Evolutionary conservation across 352 stramenopile species (phyloP).

Genomic region (Pythium scleroteichum): DNA sequence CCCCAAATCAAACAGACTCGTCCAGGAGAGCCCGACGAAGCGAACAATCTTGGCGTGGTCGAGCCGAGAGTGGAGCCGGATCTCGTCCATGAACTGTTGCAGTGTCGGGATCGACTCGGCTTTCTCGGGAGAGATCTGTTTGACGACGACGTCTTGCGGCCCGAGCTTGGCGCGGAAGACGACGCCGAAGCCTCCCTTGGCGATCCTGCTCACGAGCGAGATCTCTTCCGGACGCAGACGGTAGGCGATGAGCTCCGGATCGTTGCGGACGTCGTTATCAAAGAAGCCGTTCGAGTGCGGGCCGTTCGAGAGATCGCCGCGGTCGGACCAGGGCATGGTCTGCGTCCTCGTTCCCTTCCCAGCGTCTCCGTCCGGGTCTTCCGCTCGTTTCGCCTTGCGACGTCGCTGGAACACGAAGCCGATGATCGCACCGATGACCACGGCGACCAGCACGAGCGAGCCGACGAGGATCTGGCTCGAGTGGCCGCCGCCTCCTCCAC

Average conservation of each 20-base stretch:
- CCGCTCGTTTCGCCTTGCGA: not conserved
- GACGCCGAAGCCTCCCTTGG: slow-evolving; percentile 57
- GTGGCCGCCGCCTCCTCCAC: slow-evolving; percentile 4
- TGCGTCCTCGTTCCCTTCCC: not conserved
- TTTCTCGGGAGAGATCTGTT: slow-evolving; percentile 40
- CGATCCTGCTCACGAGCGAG: slow-evolving; percentile 36
- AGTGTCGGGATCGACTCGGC: slow-evolving; percentile 27
- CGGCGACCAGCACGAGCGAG: slow-evolving; percentile 23
- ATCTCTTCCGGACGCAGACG: slow-evolving; percentile 56
- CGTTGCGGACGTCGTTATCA: slow-evolving; percentile 61
- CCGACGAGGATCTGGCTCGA: slow-evolving; percentile 24
- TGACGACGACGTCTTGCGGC: slow-evolving; percentile 39
- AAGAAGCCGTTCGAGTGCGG: slow-evolving; percentile 29
- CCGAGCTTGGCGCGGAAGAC: slow-evolving; percentile 52
- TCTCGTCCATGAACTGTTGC: slow-evolving; percentile 62
- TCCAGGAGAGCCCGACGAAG: slow-evolving; percentile 57
- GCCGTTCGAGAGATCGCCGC: not conserved
- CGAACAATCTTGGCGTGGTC: slow-evolving; percentile 54
- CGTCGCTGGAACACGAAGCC: slow-evolving; percentile 30
- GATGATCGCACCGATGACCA: slow-evolving; percentile 25
- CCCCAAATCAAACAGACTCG: slow-evolving; percentile 44
- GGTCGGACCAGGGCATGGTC: not conserved
- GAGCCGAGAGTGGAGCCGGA: slow-evolving; percentile 56
- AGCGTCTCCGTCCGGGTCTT: slow-evolving; percentile 2
- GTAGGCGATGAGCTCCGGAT: slow-evolving; percentile 55